A percentile compares a stretch with the other conserved stretches of the same genome.
Evolutionary conservation across 805 yeast species (phyloP).

Genomic region (Nakazawaea populi): DNA sequence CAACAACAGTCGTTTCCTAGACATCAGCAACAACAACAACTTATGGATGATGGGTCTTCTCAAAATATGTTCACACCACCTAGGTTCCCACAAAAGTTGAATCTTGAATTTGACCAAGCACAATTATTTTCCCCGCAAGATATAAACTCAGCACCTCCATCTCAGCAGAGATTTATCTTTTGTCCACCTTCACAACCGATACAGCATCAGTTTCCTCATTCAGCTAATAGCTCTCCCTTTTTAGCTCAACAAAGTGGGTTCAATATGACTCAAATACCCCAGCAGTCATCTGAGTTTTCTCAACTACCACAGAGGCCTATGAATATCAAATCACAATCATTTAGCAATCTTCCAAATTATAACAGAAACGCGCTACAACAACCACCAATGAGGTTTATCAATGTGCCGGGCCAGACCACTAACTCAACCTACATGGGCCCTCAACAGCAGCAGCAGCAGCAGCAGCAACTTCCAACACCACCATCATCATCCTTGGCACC

Average conservation of each 20-base stretch:
- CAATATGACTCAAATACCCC: not conserved
- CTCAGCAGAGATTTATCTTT: conserved; percentile 6
- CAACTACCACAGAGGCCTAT: not conserved
- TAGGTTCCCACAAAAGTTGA: conserved; percentile 3
- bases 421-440: not conserved
- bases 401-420: conserved; percentile 4
- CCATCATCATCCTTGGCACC: conserved; percentile 8
- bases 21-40: not conserved
- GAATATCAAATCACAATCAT: conserved; percentile 1
- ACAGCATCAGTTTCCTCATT: conserved; percentile 1
- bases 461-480: conserved; percentile 8
- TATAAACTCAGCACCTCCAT: conserved; percentile 5
- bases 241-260: conserved; percentile 3
- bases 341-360: not conserved
- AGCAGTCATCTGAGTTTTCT: not conserved
- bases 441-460: not conserved
- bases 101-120: conserved; percentile 1
- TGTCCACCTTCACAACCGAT: not conserved
- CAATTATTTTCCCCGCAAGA: not conserved
- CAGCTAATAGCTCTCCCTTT: conserved; percentile 3
- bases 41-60: not conserved
- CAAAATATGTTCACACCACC: conserved; percentile 2
- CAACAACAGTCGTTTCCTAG: not conserved
- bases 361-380: conserved; percentile 4
- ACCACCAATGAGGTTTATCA: conserved; percentile 8